phyloP scores from a whole-genome alignment of 176 grass and related monocot genomes.

The Carex pumila region DNA sequence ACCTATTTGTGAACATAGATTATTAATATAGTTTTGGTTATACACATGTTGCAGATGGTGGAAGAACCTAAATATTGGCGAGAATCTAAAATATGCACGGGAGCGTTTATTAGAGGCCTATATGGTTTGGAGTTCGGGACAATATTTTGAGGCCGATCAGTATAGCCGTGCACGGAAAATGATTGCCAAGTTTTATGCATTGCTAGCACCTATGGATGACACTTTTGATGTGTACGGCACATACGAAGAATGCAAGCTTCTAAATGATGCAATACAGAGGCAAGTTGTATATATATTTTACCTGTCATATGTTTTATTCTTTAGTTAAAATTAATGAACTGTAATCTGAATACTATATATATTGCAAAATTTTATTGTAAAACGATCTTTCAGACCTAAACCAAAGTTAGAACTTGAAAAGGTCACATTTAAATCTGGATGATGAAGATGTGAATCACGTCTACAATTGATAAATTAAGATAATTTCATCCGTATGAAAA shows the following conservation, averaged over 20 bases:
- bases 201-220: not conserved
- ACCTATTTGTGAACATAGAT: too few species aligned
- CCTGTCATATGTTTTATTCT: too few species aligned
- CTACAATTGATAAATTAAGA: too few species aligned
- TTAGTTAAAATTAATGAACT: too few species aligned
- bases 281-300: not conserved
- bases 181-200: not conserved
- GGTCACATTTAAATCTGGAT: too few species aligned
- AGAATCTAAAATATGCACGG: conserved; percentile 21
- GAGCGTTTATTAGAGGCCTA: conserved; percentile 34
- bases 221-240: not conserved
- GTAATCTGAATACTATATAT: too few species aligned
- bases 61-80: conserved; percentile 7
- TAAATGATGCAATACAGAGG: not conserved
- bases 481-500: too few species aligned
- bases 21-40: not conserved
- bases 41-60: conserved; percentile 39
- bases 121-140: too few species aligned
- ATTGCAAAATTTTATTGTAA: too few species aligned
- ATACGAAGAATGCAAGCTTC: not conserved
- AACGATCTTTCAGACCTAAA: too few species aligned
- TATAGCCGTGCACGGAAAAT: not conserved
- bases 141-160: conserved; percentile 26
- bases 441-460: too few species aligned
- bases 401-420: too few species aligned